Base-by-base conservation (phyloP, 495 filamentous ascomycete genomes). In the Apodospora peruviana region DNA sequence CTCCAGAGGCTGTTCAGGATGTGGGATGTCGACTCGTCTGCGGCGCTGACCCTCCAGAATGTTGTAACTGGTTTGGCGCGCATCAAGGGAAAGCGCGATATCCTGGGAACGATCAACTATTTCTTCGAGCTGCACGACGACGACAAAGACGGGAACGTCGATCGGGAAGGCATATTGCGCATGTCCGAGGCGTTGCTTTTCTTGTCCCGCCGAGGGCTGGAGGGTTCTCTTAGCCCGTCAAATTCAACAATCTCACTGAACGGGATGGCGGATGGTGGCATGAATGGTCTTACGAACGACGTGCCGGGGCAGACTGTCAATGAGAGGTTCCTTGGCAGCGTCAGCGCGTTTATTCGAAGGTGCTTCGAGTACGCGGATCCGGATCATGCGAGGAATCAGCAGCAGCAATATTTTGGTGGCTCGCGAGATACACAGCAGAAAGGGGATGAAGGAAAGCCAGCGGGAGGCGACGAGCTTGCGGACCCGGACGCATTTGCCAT, bases 321-420 rank as follows among this genome's bases (percentile, higher is more conserved):
- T 52, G 93, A 96, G 58, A 77, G 82, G 40, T 95, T 97, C 58
- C 72, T 98, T 14, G 83, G 84, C 34, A 95, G 91, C 56, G 87
- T 97, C 47, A 94, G 88, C 56, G 88, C 89, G 2, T 98, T 98
- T 66, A 97, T 97, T 45, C 77, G 90, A 44, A 80, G 93, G 34
- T 98, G 93, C 66, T 97, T 98, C 52, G 94, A 98, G 70, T 98
- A 98, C 61, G 93, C 93, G 16, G 93, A 98, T 63, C 94, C 93
- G 8, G 91, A 94, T 59, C 85, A 88, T 50, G 79, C 83, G 0
- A 77, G 73, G 25, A 78, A 82, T 44, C 74, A 80, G 49, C n/a
- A n/a, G n/a, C n/a, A n/a, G n/a, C n/a, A n/a, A n/a, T n/a, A n/a
- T n/a, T n/a, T n/a, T n/a, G 27, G 27, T 14, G 7, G 27, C 7